Percentiles rank a stretch among this genome's conserved stretches.
Conservation (phyloP, 192 early-diverging fungal species). For the Coemansia sp. region DNA sequence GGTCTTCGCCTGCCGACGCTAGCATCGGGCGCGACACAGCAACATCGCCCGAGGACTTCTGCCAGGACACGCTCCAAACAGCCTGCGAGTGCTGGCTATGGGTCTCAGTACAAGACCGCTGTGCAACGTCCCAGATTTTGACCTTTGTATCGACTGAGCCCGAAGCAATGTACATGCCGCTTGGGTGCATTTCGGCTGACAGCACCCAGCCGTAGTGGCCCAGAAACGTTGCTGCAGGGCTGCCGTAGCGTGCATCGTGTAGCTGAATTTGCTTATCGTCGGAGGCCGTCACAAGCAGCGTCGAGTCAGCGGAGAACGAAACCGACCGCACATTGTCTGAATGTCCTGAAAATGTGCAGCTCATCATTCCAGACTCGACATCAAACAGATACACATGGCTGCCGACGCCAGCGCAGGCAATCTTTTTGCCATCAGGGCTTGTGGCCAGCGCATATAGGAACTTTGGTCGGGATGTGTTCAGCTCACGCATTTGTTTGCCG, state of each 20-base stretch:
- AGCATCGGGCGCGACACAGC: slow-evolving; percentile 38
- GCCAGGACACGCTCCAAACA: slow-evolving; percentile 50
- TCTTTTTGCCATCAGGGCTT: slow-evolving; percentile 38
- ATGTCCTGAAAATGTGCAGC: slow-evolving; percentile 46
- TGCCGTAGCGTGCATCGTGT: slow-evolving; percentile 46
- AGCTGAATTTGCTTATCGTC: slow-evolving; percentile 53
- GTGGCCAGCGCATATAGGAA: slow-evolving; percentile 43
- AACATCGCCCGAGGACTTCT: slow-evolving; percentile 31
- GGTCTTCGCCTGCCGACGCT: slow-evolving; percentile 48
- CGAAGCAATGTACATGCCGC: slow-evolving; percentile 45
- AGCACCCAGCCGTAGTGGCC: slow-evolving; percentile 53
- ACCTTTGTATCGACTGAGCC: slow-evolving; percentile 49
- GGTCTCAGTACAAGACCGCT: slow-evolving; percentile 43
- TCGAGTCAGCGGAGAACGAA: slow-evolving; percentile 45
- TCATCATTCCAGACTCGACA: slow-evolving; percentile 22
- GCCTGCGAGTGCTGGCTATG: slow-evolving; percentile 45
- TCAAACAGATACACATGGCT: slow-evolving; percentile 47
- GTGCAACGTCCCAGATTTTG: slow-evolving; percentile 53
- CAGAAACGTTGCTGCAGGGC: slow-evolving; percentile 28
- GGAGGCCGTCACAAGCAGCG: slow-evolving; percentile 35
- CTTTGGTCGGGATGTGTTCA: slow-evolving; percentile 47
- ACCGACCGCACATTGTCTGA: slow-evolving; percentile 50
- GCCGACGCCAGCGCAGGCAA: slow-evolving; percentile 42
- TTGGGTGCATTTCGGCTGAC: slow-evolving; percentile 44
- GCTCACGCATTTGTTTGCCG: slow-evolving; percentile 26